Evolutionary conservation across 768 basidiomycete genomes (phyloP), one percentile per base, ranked within the genome.

Genomic region (Boletellus emodensis): DNA sequence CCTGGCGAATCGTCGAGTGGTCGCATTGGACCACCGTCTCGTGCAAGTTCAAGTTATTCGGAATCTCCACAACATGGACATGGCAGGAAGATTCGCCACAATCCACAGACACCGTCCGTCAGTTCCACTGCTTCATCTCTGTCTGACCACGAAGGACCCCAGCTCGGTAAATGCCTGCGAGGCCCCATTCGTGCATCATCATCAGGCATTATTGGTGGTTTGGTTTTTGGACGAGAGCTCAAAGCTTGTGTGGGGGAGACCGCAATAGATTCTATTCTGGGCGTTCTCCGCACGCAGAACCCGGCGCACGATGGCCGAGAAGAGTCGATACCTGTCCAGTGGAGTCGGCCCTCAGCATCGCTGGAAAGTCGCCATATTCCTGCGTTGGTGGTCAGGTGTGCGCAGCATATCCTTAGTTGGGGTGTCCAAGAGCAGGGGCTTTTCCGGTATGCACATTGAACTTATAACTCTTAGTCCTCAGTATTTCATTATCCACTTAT

Each of bases 391-490:
- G 82, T 87, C 44, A 75, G 91, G 50, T 94, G 90, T 66, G 83
- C 85, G 3, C 87, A 93, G 61, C 90, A 93, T 70, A 62, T 93
- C 48, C 69, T 88, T 62, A 71, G 77, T 20, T 93, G 91, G 89
- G 90, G 91, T 40, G 69, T 92, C 12, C 81, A 88, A 63, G 90
- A 93, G 65, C 89, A 92, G 65, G 90, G 90, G 4, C 71, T 93
- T 39, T 93, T 93, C 65, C 79, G 90, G 90, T 88, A 60, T 58
- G 83, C 68, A 28, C 12, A 40, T 26, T 34, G n/a, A 44, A 39
- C 7, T 9, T 50, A 41, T 38, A 20, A 39, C 35, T 24, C 41
- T 38, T 3, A 8, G 34, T 33, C 6, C 14, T 40, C n/a, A 20
- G 41, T 39, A 36, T 22, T 61, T 26, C 30, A 55, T 57, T 39